phyloP scores from a whole-genome alignment of 176 grass and related monocot genomes.

The Guadua angustifolia region DNA sequence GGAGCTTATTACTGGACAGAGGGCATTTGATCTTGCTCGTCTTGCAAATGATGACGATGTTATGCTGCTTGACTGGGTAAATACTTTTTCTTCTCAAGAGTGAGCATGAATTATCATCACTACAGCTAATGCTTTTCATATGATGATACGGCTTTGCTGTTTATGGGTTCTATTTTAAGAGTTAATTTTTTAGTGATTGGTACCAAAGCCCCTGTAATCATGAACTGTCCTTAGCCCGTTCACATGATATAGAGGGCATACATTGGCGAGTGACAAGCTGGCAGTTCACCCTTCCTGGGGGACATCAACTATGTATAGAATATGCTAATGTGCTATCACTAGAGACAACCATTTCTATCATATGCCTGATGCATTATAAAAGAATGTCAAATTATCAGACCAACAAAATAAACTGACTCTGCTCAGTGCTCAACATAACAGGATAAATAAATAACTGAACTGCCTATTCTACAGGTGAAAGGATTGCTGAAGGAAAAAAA shows the following conservation, averaged over 20 bases:
- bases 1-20: conserved; percentile 69
- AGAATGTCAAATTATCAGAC: not conserved
- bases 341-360: conserved; percentile 35
- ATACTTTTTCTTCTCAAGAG: conserved; percentile 8
- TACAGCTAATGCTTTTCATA: conserved; percentile 7
- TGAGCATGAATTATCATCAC: not conserved
- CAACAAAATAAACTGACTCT: not conserved
- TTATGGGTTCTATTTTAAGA: conserved; percentile 10
- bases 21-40: conserved; percentile 68
- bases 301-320: conserved; percentile 44
- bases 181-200: conserved; percentile 17
- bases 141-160: conserved; percentile 7
- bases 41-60: conserved; percentile 70
- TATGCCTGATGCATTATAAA: conserved; percentile 39
- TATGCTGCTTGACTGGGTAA: conserved; percentile 77
- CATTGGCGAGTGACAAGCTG: conserved; percentile 31
- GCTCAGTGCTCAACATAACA: conserved; percentile 14
- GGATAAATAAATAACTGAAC: conserved; percentile 29
- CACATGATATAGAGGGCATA: conserved; percentile 31
- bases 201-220: conserved; percentile 22
- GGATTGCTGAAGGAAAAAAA: conserved; percentile 58
- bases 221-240: conserved; percentile 26
- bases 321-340: conserved; percentile 42
- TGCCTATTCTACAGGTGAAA: conserved; percentile 59
- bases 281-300: conserved; percentile 35